A percentile compares a stretch with the other conserved stretches of the same genome.
phyloP scores from a whole-genome alignment of 164 flowering plant genomes.

The Dillenia turbinata region DNA sequence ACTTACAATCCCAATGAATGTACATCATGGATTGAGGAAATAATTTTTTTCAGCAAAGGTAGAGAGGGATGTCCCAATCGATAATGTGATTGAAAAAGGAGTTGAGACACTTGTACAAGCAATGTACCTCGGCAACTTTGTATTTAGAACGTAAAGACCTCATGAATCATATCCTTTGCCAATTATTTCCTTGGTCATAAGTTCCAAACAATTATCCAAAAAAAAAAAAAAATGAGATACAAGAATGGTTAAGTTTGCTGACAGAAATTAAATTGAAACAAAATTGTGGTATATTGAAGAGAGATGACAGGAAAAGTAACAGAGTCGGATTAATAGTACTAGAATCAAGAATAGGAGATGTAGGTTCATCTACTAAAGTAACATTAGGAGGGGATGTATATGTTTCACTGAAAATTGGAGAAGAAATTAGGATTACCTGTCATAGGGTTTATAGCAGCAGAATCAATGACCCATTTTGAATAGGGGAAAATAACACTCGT shows the following conservation, averaged over 20 bases:
- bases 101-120: background rate
- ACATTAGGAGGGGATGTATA: background rate
- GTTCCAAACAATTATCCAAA: slow-evolving; percentile 5
- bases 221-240: slow-evolving; percentile 5
- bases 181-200: slow-evolving; percentile 5
- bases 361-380: slow-evolving; percentile 4
- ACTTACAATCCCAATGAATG: background rate
- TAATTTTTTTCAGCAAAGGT: background rate
- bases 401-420: background rate
- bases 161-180: slow-evolving; percentile 4
- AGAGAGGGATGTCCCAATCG: slow-evolving; percentile 8
- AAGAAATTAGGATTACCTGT: background rate
- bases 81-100: background rate
- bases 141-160: slow-evolving; percentile 5
- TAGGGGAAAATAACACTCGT: background rate
- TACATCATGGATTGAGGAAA: slow-evolving; percentile 4
- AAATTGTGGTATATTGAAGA: background rate
- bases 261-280: background rate
- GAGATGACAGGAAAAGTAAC: background rate
- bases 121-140: background rate
- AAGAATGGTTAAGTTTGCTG: slow-evolving; percentile 2
- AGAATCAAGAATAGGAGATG: background rate
- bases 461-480: slow-evolving; percentile 6
- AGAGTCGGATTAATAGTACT: background rate
- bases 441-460: background rate